Evolutionary conservation across 495 filamentous ascomycete genomes (phyloP), one percentile per base, ranked within the genome.

Genomic region (Penicillium angulare): DNA sequence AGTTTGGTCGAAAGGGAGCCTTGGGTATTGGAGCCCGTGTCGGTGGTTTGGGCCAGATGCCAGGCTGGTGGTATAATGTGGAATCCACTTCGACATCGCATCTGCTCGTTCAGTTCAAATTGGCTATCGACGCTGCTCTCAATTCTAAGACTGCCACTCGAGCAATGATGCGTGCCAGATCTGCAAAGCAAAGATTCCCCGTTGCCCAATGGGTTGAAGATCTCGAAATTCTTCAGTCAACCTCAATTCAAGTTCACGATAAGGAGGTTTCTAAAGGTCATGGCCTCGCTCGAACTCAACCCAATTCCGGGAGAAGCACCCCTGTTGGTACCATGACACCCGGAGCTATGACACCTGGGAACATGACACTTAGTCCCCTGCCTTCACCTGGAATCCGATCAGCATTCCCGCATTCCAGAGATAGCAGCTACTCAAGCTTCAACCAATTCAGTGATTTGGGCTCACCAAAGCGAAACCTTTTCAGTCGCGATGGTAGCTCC

Each of bases 1-100:
- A 90, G 57, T 90, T 89, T 52, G 87, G 87, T 32, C 77, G 87
- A 26, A 89, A 89, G 66, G 87, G 87, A 38, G 87, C 87, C 2
- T 70, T 90, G 9, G 86, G 87, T 60, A 84, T 90, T 49, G 87
- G 87, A 24, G 83, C 85, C 8, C 67, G 77, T 50, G 77, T 80
- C 23, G 77, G 77, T 56, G 86, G 87, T 40, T 70, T 90, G 26
- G 87, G 87, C 16, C 83, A 87, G 53, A 89, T 89, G 85, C 87
- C 87, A 7, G 86, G 87, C 38, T 88, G 75, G 85, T 73, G 85
- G 86, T 65, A 88, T 76, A 51, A 79, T 78, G 66, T 86, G 52
- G 87, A 90, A 67, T 86, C 83, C 0, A 86, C 77, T 16, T 82
- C 83, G 0, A 85, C 85, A 1, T 79, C 79, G 15, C 87, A 90